These are phyloP conservation scores for Diaporthe velutina DNA, from an alignment of 2,329 filamentous ascomycete genomes.

Conservation along the genomic window DNA sequence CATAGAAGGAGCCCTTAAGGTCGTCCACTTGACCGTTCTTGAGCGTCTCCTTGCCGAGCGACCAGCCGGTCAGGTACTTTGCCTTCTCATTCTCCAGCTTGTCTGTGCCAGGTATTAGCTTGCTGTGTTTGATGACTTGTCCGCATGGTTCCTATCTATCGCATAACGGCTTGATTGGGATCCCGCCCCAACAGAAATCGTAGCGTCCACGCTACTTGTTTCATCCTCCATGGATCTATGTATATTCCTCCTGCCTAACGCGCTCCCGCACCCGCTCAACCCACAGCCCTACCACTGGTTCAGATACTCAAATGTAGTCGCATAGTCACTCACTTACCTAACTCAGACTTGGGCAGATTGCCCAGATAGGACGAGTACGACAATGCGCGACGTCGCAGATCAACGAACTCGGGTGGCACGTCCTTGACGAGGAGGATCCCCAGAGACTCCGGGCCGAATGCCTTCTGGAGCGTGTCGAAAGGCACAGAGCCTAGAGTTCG, in stretches of 20 bases:
- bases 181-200: not conserved
- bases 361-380: constrained; percentile 92
- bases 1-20: constrained; percentile 86
- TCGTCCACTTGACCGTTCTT: constrained; percentile 84
- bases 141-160: not conserved
- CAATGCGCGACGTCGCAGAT: constrained; percentile 80
- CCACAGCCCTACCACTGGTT: not conserved
- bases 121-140: constrained; percentile 2
- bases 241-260: constrained; percentile 11
- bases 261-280: not conserved
- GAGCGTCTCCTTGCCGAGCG: constrained; percentile 84
- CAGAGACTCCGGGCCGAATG: constrained; percentile 90
- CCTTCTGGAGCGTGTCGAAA: constrained; percentile 77
- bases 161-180: not conserved
- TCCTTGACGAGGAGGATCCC: constrained; percentile 95
- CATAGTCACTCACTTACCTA: constrained; percentile 66
- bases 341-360: constrained; percentile 77
- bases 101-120: constrained; percentile 49
- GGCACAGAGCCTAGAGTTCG: constrained; percentile 70
- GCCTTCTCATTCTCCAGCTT: constrained; percentile 70
- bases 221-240: constrained; percentile 16
- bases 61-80: constrained; percentile 81
- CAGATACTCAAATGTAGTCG: not conserved
- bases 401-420: constrained; percentile 78
- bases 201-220: constrained; percentile 22